Base-by-base conservation (phyloP, 768 basidiomycete species). In the Russula compacta region DNA sequence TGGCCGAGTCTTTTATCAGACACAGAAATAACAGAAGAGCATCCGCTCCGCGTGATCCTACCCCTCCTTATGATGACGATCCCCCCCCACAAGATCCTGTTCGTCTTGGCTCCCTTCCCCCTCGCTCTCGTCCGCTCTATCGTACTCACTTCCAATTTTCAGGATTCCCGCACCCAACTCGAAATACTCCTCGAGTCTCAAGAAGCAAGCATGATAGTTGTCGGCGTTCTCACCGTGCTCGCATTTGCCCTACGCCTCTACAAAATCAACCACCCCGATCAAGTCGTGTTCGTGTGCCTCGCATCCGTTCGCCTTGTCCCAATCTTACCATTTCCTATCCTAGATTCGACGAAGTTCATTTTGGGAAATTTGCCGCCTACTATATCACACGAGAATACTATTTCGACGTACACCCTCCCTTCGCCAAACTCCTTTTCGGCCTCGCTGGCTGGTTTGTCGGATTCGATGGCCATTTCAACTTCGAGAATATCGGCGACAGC, bases 381-480 rank as follows among this genome's bases (percentile, higher is more conserved):
- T 99, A 99, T 74, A 85, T 98, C 70, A 77, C 77, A 49, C 82
- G 95, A 65, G 84, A 97, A 74, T 99, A 98, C 77, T 98, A 98
- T 76, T 99, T 99, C 78, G 97, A 99, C 71, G 95, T 99, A 8
- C 97, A 99, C 69, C 97, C 97, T 40, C 97, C 97, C 2, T 83
- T 98, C 54, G 95, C 97, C 44, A 99, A 99, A 72, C 81, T 99
- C 62, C 79, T 99, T 29, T 92, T 95, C 69, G 97, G 87, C 44
- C 81, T 97, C 38, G 90, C 91, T 33, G 97, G 93, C 64, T 98
- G 92, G 92, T 89, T 95, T 59, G 91, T 94, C 35, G 97, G 95
- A 10, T 98, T 95, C 69, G 89, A 98, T 67, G 97, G 97, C 43
- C 78, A 86, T 53, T 99, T 98, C 74, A 80, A 84, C 33, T 99